Conservation (phyloP, 805 yeast species). For the Grigorovia jiainica region DNA sequence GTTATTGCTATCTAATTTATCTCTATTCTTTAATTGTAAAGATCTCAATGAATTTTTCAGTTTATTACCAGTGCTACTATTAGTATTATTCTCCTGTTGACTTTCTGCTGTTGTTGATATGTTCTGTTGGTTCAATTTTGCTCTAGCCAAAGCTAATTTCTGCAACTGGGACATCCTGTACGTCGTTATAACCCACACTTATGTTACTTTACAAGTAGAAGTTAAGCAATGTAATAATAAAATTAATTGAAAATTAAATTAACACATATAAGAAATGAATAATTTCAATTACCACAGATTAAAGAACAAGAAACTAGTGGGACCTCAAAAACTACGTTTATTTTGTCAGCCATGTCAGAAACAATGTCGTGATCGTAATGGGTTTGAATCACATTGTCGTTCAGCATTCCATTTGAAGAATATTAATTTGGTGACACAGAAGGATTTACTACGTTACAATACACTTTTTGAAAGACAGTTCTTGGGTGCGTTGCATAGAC, state of each 20-base stretch:
- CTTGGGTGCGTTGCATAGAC: slow-evolving; percentile 45
- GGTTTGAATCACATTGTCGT: slow-evolving; percentile 80
- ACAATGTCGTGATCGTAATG: slow-evolving; percentile 94
- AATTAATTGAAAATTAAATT: too few species aligned
- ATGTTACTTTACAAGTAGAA: too few species aligned
- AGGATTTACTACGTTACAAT: slow-evolving; percentile 51
- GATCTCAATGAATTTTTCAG: neutral
- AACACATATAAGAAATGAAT: neutral
- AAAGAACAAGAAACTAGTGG: slow-evolving; percentile 28
- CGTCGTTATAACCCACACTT: neutral
- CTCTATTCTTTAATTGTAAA: neutral
- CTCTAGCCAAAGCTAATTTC: neutral
- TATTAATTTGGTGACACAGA: slow-evolving; percentile 38
- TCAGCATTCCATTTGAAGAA: slow-evolving; percentile 69
- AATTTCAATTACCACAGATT: neutral
- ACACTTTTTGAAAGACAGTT: slow-evolving; percentile 54
- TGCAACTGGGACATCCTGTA: neutral
- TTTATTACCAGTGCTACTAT: too few species aligned
- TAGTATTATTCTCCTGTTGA: neutral
- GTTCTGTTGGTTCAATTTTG: neutral
- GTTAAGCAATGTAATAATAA: too few species aligned
- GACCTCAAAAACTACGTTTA: slow-evolving; percentile 75
- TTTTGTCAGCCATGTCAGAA: slow-evolving; percentile 89
- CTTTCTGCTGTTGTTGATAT: neutral
- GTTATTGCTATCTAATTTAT: too few species aligned